Evolutionary conservation across 2,329 filamentous ascomycete species (phyloP).

Genomic region (Albophoma yamanashiensis): DNA sequence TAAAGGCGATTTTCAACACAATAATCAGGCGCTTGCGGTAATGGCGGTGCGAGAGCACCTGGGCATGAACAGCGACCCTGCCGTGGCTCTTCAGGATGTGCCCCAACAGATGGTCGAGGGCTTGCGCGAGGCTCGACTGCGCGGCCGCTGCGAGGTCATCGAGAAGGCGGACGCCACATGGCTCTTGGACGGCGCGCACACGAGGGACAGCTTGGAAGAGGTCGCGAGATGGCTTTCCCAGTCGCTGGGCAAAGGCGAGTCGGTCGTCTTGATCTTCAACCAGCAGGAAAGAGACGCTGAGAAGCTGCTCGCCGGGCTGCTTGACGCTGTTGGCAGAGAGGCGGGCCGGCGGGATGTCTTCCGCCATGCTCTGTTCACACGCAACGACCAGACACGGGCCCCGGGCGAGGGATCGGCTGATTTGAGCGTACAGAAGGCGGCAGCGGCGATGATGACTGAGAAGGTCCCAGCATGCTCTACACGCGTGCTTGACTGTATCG

Average conservation of each 20-base stretch:
- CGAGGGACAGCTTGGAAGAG: constrained; percentile 67
- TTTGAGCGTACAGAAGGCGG: constrained; percentile 52
- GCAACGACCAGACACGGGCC: constrained; percentile 44
- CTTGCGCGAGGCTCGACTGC: constrained; percentile 54
- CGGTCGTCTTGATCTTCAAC: constrained; percentile 69
- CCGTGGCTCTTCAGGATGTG: constrained; percentile 12
- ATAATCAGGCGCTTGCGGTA: constrained; percentile 48
- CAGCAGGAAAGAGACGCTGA: constrained; percentile 76
- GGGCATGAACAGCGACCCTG: constrained; percentile 12
- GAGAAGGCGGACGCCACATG: constrained; percentile 46
- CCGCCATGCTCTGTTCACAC: constrained; percentile 67
- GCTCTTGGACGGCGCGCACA: constrained; percentile 85
- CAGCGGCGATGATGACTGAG: constrained; percentile 50
- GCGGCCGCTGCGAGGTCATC: constrained; percentile 68
- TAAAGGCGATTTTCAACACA: constrained; percentile 42
- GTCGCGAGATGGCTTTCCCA: constrained; percentile 68
- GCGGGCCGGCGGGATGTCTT: constrained; percentile 39
- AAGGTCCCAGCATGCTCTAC: constrained; percentile 36
- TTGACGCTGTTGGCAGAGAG: constrained; percentile 38
- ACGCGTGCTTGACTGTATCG: constrained; percentile 54
- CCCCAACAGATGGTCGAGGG: constrained; percentile 46
- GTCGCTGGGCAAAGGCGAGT: constrained; percentile 21
- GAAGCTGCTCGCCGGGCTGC: constrained; percentile 51
- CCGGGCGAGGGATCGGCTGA: constrained; percentile 28
- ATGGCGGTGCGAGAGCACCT: constrained; percentile 49